These are phyloP conservation scores for Termitomyces sp. DNA, from an alignment of 768 basidiomycete genomes.

Conservation along the genomic window DNA sequence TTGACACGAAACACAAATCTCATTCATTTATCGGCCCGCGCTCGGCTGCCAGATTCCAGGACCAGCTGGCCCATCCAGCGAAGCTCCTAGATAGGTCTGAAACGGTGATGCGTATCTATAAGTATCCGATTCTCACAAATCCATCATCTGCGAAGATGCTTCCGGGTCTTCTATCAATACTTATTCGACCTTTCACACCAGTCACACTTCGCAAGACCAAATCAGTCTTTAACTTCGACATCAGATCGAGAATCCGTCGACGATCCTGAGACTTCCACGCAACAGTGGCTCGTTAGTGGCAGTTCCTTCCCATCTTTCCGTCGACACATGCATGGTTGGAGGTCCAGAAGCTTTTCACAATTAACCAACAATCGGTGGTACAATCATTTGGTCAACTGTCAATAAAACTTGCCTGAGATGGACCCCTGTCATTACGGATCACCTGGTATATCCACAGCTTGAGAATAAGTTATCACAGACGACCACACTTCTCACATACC, in stretches of 20 bases:
- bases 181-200: background rate
- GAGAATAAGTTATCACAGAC: no score
- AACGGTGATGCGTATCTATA: background rate
- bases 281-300: background rate
- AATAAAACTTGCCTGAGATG: background rate
- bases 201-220: background rate
- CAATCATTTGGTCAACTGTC: background rate
- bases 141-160: background rate
- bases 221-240: background rate
- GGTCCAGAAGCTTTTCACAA: background rate
- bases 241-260: background rate
- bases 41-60: background rate
- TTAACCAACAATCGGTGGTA: background rate
- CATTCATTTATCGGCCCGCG: background rate
- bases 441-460: no score
- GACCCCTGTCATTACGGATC: no score
- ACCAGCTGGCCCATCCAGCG: background rate
- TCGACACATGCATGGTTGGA: background rate
- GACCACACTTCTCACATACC: no score
- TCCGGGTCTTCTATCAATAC: background rate
- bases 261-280: background rate
- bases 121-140: no score
- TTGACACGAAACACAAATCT: background rate
- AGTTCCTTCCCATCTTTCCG: background rate
- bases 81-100: background rate